phyloP scores from a whole-genome alignment of 805 yeast species.

The Metschnikowia amazonensis region DNA sequence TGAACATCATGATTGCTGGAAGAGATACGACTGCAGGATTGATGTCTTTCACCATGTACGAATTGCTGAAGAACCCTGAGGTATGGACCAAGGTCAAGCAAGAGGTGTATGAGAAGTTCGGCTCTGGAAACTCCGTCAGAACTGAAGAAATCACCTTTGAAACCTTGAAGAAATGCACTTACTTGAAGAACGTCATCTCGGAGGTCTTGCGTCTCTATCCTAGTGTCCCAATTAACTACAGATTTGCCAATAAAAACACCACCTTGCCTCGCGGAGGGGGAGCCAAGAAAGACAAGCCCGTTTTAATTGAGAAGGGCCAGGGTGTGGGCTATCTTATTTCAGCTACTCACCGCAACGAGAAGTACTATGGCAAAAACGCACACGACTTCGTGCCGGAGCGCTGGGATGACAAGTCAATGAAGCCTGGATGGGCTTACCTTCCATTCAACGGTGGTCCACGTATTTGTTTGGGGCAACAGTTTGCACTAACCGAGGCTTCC shows the following conservation, averaged over 20 bases:
- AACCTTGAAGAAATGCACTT: conserved; percentile 43
- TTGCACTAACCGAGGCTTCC: conserved; percentile 16
- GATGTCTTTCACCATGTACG: conserved; percentile 18
- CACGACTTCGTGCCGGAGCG: conserved; percentile 15
- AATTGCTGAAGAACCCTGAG: conserved; percentile 31
- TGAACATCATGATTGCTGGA: conserved; percentile 18
- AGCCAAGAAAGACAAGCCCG: conserved; percentile 29
- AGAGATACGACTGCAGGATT: conserved; percentile 18
- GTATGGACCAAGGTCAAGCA: conserved; percentile 26
- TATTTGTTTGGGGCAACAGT: conserved; percentile 16
- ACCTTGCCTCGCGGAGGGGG: conserved; percentile 52
- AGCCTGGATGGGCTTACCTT: conserved; percentile 12
- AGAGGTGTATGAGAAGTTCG: conserved; percentile 26
- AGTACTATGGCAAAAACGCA: conserved; percentile 14
- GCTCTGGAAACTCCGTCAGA: conserved; percentile 9
- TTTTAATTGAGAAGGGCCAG: conserved; percentile 20
- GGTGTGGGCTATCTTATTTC: conserved; percentile 13
- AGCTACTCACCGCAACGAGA: conserved; percentile 13
- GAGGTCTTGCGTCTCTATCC: conserved; percentile 51
- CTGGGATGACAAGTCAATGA: conserved; percentile 9
- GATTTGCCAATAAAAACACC: conserved; percentile 44
- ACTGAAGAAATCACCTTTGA: conserved; percentile 43
- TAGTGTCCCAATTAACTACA: conserved; percentile 46
- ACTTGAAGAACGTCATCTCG: conserved; percentile 43
- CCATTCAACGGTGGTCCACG: conserved; percentile 17